These are phyloP conservation scores for Pugionium dolabratum DNA, from an alignment of 345 rosid species.

Conservation along the genomic window DNA sequence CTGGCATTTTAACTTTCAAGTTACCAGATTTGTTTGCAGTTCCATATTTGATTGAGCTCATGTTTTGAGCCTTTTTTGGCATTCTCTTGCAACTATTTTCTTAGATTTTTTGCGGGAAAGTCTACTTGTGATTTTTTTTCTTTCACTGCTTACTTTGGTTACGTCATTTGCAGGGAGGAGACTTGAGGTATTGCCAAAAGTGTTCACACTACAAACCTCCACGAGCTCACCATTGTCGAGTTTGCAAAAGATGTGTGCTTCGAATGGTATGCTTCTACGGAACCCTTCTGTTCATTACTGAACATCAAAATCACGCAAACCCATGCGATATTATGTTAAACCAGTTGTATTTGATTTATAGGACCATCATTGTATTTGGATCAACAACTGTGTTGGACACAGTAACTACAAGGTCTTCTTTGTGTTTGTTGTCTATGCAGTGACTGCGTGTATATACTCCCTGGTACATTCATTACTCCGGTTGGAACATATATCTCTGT, in stretches of 20 bases:
- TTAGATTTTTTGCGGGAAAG: neutral
- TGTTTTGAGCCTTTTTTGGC: constrained; percentile 11
- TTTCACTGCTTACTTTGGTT: constrained; percentile 18
- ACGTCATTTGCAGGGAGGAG: constrained; percentile 72
- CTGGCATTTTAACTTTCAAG: neutral
- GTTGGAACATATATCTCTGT: neutral
- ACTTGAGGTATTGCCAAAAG: constrained; percentile 89
- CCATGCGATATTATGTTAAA: constrained; percentile 41
- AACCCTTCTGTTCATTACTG: constrained; percentile 16
- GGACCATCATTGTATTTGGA: constrained; percentile 99
- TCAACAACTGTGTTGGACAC: constrained; percentile 91
- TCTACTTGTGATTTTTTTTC: constrained; percentile 8
- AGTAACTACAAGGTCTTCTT: constrained; percentile 92
- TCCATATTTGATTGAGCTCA: constrained; percentile 1
- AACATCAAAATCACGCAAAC: constrained; percentile 7
- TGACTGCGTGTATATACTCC: constrained; percentile 72
- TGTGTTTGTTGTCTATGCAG: constrained; percentile 71
- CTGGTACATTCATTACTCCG: constrained; percentile 54
- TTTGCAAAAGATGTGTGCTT: constrained; percentile 88
- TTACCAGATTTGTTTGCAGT: neutral
- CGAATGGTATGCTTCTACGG: constrained; percentile 64
- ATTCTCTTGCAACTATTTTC: constrained; percentile 3
- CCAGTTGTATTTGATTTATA: constrained; percentile 47
- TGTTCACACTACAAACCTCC: constrained; percentile 87
- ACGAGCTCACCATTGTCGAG: constrained; percentile 93